Conservation (phyloP, 2,329 filamentous ascomycete species). For the Pseudocercospora fijiensis region DNA sequence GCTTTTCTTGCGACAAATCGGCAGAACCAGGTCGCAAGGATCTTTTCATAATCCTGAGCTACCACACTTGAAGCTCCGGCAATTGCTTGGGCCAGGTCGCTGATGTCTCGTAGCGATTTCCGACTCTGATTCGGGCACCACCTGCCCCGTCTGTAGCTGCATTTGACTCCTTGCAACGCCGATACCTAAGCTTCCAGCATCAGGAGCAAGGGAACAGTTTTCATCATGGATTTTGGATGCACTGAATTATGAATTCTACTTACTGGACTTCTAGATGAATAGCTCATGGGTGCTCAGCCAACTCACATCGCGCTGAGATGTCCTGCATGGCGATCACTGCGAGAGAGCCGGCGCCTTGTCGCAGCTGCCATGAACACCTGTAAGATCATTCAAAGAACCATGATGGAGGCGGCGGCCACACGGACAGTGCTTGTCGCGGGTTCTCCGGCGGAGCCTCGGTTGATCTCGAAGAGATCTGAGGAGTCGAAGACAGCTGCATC, state of each 20-base stretch:
- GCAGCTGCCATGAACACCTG: neutral
- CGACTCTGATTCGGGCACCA: no score
- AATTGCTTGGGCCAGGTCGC: no score
- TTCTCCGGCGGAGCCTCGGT: neutral
- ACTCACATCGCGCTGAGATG: neutral
- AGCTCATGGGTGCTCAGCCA: neutral
- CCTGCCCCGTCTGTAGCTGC: no score
- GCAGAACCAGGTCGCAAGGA: no score
- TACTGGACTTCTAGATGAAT: neutral
- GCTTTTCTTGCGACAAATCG: no score
- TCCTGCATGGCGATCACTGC: neutral
- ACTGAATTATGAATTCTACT: neutral
- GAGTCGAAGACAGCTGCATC: neutral
- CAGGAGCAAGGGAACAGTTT: no score
- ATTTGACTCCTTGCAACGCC: no score
- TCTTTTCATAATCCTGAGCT: no score
- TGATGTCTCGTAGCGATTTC: no score
- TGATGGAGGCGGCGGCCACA: neutral
- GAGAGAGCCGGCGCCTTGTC: neutral
- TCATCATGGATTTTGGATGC: no score
- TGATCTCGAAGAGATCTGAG: neutral
- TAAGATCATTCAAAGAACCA: neutral
- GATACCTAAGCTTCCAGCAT: no score
- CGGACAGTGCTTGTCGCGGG: neutral
- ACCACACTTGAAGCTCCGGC: no score